Evolutionary conservation across 2,329 filamentous ascomycete species (phyloP).

Genomic region (Xylariales sp.): DNA sequence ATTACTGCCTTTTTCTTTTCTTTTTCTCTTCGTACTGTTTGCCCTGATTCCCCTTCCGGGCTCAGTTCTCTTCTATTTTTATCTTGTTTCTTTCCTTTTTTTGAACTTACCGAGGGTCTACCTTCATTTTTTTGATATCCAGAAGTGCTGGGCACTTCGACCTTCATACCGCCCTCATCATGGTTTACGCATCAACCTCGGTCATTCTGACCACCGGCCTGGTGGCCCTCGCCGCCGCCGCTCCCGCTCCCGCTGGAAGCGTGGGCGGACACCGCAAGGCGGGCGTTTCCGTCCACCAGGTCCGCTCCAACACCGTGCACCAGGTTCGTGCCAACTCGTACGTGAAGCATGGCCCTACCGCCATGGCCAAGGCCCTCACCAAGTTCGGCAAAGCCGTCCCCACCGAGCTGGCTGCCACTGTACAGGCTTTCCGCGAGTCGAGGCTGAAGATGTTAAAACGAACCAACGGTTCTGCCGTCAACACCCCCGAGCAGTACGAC

Average conservation of each 20-base stretch:
- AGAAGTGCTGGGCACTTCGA: too few species aligned
- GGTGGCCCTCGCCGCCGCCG: not conserved
- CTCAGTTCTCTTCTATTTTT: too few species aligned
- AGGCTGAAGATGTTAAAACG: not conserved
- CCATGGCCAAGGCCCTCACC: not conserved
- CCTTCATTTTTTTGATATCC: too few species aligned
- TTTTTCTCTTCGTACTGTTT: too few species aligned
- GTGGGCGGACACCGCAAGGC: not conserved
- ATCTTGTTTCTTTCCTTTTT: too few species aligned
- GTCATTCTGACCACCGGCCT: not conserved
- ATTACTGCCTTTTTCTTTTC: too few species aligned
- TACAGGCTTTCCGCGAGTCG: not conserved
- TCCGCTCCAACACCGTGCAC: not conserved
- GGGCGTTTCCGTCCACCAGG: too few species aligned
- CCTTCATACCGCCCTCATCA: too few species aligned
- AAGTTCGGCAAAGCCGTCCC: not conserved
- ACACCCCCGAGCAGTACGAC: conserved; percentile 23
- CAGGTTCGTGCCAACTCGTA: not conserved
- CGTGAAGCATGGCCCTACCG: not conserved
- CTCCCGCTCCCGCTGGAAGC: not conserved
- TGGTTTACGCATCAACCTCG: too few species aligned
- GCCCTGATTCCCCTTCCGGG: too few species aligned
- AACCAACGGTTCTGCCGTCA: conserved; percentile 16
- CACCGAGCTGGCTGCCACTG: not conserved
- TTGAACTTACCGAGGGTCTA: too few species aligned